These are phyloP conservation scores for Fusarium tjaetaba DNA, from an alignment of 2,329 filamentous ascomycete genomes.

Conservation along the genomic window DNA sequence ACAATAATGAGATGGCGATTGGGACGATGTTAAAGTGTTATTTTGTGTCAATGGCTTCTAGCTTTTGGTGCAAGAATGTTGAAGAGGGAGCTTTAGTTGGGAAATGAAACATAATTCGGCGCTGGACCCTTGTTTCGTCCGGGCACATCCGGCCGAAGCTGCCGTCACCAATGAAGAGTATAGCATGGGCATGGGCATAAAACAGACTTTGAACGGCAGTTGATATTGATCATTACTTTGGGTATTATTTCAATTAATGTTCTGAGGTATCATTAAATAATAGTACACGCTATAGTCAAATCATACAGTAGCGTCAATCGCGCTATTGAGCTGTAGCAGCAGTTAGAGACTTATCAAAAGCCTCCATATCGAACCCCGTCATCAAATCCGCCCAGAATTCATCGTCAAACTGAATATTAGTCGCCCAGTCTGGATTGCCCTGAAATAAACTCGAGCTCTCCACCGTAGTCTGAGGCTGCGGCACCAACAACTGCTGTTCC, in stretches of 20 bases:
- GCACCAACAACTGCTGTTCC: conserved; percentile 8
- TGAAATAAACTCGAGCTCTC: conserved; percentile 2
- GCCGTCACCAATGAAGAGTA: background rate
- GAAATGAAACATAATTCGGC: conserved; percentile 33
- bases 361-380: conserved; percentile 32
- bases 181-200: background rate
- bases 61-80: background rate
- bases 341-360: conserved; percentile 7
- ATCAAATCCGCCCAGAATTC: conserved; percentile 45
- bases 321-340: background rate
- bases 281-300: background rate
- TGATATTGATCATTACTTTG: background rate
- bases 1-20: background rate
- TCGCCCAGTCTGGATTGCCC: conserved; percentile 32
- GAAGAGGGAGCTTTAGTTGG: background rate
- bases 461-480: conserved; percentile 3
- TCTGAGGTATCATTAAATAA: background rate
- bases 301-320: background rate
- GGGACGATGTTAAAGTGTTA: background rate
- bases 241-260: background rate
- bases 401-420: conserved; percentile 44
- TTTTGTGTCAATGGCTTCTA: background rate
- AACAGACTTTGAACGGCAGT: background rate
- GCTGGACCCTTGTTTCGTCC: background rate
- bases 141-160: background rate